Evolutionary conservation across 139 green algal species (phyloP), one percentile per base, ranked within the genome.

Genomic region (Limnomonas spitsbergensis): DNA sequence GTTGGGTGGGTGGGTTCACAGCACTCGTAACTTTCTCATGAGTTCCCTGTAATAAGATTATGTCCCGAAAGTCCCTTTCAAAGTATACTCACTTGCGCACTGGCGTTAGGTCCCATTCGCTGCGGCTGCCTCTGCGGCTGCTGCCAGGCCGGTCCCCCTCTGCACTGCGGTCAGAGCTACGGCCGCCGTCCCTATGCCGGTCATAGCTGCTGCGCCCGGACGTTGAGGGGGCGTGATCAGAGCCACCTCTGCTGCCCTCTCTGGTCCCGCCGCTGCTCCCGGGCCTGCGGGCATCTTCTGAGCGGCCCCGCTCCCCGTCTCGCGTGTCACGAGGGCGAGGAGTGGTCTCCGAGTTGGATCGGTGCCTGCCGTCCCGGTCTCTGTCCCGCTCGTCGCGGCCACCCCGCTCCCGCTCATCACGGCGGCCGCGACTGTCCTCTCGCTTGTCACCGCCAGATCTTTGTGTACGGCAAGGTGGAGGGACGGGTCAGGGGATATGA

Each of bases 101-200:
- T 3, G 83, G 84, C 20, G 80, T 79, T 1, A 77, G 14, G 0
- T 88, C 83, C 84, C 84, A 83, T 26, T 56, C 75, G 42, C 80
- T 75, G 71, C 35, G 38, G n/a, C 61, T 36, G 14, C 77, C 67
- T 24, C 61, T 53, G 53, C 68, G 38, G 38, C 37, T 54, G 61
- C 71, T 69, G 32, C 66, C 40, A 2, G 54, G 27, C 1, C 71
- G 24, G 27, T 29, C 36, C 26, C 56, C 29, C 56, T 61, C n/a
- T n/a, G n/a, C n/a, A n/a, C n/a, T n/a, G n/a, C n/a, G 47, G 14
- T 61, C 47, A 61, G 47, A 61, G 47, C 20, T 61, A 29, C 14
- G 47, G 20, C 47, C 14, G 14, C 47, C 47, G 20, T 20, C 47
- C 47, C 47, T 67, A 54, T 34, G n/a, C 1, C 38, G 1, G 6